Evolutionary conservation across 495 filamentous ascomycete species (phyloP).

Genomic region (Tricharina praecox): DNA sequence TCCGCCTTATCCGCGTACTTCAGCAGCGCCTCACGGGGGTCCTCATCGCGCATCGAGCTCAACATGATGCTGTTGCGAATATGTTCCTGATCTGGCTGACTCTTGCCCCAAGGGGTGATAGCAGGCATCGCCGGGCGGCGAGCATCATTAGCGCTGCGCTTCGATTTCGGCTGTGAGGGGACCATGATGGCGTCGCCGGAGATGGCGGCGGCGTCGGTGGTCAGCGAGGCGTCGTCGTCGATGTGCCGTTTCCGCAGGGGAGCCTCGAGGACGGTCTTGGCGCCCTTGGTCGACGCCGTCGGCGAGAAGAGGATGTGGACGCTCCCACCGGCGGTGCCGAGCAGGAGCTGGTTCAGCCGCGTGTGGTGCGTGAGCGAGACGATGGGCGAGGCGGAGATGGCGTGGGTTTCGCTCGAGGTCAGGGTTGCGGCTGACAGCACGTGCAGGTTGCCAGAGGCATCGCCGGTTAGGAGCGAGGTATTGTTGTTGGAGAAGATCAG

Average conservation of each 20-base stretch:
- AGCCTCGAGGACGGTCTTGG: slow-evolving; percentile 75
- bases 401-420: slow-evolving; percentile 62
- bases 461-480: slow-evolving; percentile 73
- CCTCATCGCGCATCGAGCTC: slow-evolving; percentile 90
- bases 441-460: slow-evolving; percentile 68
- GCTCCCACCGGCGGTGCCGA: slow-evolving; percentile 76
- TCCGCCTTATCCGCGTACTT: slow-evolving; percentile 91
- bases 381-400: slow-evolving; percentile 66
- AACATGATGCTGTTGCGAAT: slow-evolving; percentile 75
- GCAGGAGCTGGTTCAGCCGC: slow-evolving; percentile 90
- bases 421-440: slow-evolving; percentile 86
- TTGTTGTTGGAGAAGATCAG: slow-evolving; percentile 71
- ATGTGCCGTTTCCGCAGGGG: slow-evolving; percentile 88
- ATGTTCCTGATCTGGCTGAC: slow-evolving; percentile 75
- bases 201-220: slow-evolving; percentile 59
- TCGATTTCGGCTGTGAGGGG: slow-evolving; percentile 33
- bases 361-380: slow-evolving; percentile 81
- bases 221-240: slow-evolving; percentile 75
- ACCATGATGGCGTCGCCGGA: slow-evolving; percentile 67
- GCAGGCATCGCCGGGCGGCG: slow-evolving; percentile 63
- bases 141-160: slow-evolving; percentile 36
- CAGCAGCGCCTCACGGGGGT: slow-evolving; percentile 80
- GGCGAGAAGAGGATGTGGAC: slow-evolving; percentile 85
- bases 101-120: slow-evolving; percentile 82
- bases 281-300: slow-evolving; percentile 58